Base-by-base conservation (phyloP, 768 basidiomycete species). In the Lentinula lateritia region DNA sequence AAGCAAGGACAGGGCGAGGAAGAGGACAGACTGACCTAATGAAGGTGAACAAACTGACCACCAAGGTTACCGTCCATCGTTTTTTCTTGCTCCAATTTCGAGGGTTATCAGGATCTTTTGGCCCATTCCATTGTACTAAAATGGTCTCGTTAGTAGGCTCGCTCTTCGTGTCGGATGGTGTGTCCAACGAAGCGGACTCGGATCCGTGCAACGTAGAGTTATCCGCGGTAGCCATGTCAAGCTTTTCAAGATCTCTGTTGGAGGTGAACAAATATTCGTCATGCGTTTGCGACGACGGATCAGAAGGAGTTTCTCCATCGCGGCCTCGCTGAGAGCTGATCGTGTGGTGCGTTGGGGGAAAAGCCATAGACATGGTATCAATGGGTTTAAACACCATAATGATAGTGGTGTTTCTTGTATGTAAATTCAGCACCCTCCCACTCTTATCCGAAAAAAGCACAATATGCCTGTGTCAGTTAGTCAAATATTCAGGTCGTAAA, bases 41-140 rank as follows among this genome's bases (percentile, higher is more conserved):
- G 70, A 85, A 85, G 1, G 83, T 80, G 63, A 82, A 86, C 0
- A 75, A 71, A 15, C 82, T 83, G 13, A 84, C 78, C 50, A 85
- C 77, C 18, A 72, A 68, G 0, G 81, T 82, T 4, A 78, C 79
- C 0, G 71, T 74, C 84, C 82, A 83, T 66, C 79, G 81, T 53
- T 67, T 70, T 57, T 65, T 71, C 55, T 72, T 74, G 12, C 72
- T 71, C 83, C 83, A 84, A 64, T 83, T 79, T 34, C 62, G 65
- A 32, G 73, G 72, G 58, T 74, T 74, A 16, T 60, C 61, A 38
- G 66, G 65, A 62, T 74, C 73, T 6, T 68, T 39, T 7, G 71
- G 66, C 20, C 72, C 69, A 62, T 71, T 65, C 72, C 72, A 74
- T 1, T 59, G 64, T 28, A 76, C 64, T n/a, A 72, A 54, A 53